Conservation (phyloP, 2,329 filamentous ascomycete species). For the Colletotrichum theobromicola region DNA sequence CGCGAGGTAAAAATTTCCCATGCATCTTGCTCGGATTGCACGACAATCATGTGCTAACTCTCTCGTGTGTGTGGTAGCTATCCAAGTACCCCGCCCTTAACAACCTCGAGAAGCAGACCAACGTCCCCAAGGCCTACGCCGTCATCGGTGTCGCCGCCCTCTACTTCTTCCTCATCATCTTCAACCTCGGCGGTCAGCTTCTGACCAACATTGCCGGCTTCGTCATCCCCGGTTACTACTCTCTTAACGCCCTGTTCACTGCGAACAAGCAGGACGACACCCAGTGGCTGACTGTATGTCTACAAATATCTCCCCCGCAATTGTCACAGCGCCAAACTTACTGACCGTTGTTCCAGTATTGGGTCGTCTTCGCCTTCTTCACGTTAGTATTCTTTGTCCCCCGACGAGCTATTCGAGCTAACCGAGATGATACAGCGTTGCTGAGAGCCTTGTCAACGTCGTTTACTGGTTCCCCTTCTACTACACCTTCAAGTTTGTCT, state of each 20-base stretch:
- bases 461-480: conserved; percentile 99
- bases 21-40: background rate
- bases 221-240: conserved; percentile 84
- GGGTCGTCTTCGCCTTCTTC: conserved; percentile 85
- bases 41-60: background rate
- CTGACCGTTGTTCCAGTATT: conserved; percentile 63
- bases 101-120: conserved; percentile 86
- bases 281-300: conserved; percentile 76
- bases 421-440: conserved; percentile 52
- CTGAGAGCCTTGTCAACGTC: conserved; percentile 83
- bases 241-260: conserved; percentile 77
- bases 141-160: conserved; percentile 77
- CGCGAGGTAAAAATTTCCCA: conserved; percentile 65
- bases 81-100: conserved; percentile 84
- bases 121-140: conserved; percentile 84
- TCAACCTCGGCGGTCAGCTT: conserved; percentile 89
- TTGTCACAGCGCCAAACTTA: background rate
- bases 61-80: conserved; percentile 57
- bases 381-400: conserved; percentile 53
- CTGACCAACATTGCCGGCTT: conserved; percentile 88
- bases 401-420: conserved; percentile 3
- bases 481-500: conserved; percentile 99
- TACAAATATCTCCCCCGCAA: background rate
- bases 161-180: conserved; percentile 91
- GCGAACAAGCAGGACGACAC: conserved; percentile 77